Conservation (phyloP, 306 rosid genomes). For the Adenanthera pavonina region DNA sequence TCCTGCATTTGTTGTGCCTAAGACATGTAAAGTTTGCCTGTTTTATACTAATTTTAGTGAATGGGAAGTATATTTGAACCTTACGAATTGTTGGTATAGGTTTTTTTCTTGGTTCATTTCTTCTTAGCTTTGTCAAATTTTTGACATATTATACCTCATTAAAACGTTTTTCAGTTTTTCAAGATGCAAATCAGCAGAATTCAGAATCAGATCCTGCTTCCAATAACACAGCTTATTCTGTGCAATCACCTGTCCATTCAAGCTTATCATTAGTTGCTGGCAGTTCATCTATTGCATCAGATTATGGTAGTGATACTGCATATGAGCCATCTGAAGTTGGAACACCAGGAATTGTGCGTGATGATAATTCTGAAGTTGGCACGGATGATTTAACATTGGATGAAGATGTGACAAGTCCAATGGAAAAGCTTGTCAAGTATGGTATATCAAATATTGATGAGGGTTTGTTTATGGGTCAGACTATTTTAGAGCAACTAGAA, state of each 20-base stretch:
- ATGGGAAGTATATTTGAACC: not conserved
- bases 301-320: constrained; percentile 94
- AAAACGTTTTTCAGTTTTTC: constrained; percentile 74
- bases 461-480: constrained; percentile 96
- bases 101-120: constrained; percentile 27
- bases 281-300: constrained; percentile 82
- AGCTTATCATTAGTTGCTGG: constrained; percentile 74
- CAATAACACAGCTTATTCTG: constrained; percentile 56
- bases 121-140: constrained; percentile 39
- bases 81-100: not conserved
- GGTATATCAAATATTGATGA: constrained; percentile 93
- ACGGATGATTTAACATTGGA: constrained; percentile 82
- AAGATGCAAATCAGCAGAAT: constrained; percentile 68
- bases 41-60: constrained; percentile 23
- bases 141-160: constrained; percentile 41
- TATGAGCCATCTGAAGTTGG: constrained; percentile 90
- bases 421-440: constrained; percentile 86
- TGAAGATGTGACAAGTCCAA: constrained; percentile 83
- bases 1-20: constrained; percentile 38
- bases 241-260: constrained; percentile 61
- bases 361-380: constrained; percentile 81
- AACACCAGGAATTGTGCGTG: constrained; percentile 76
- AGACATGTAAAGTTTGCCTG: constrained; percentile 32
- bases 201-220: constrained; percentile 62
- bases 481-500: constrained; percentile 94